Base-by-base conservation (phyloP, 2,329 filamentous ascomycete species). In the Phoma sp. region DNA sequence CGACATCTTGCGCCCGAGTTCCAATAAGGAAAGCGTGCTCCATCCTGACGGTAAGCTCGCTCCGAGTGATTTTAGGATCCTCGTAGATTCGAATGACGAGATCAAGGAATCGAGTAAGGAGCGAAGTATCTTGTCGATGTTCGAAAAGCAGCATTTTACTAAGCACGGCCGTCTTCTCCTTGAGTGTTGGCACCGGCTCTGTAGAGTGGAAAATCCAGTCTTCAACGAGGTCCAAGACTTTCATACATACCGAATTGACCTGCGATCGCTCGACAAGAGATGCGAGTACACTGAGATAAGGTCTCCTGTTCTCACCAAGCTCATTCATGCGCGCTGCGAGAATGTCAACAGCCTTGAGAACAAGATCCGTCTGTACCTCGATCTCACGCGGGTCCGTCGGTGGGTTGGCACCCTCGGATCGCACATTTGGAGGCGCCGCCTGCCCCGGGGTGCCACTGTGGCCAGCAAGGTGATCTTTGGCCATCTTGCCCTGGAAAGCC, bases 61-160 rank as follows among this genome's bases (percentile, higher is more conserved):
- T 97, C 29, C 93, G 85, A 1, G 93, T 92, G 60, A 99, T 95
- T 77, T 96, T 96, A 0, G 92, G 91, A 69, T 99, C 95, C 71
- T 99, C 96, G 73, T 99, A 99, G 56, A 99, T 97, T 43, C 93
- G 88, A 65, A 99, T 96, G 24, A 99, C 95, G 24, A 99, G 85
- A 62, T 98, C 91, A 55, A 99, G 82, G 79, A 98, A 99, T 71
- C 94, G 94, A 64, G 89, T 92, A 53, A 99, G 82, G 78, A 99
- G 88, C 0, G 89, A 92, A 29, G 88, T 85, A 71, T 98, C 94
- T 25, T 84, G 79, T 35, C 95, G 85, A 53, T 91, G 87, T 76
- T 99, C 95, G 65, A 99, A 99, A 0, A 93, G 88, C 15, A 98
- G 80, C 95, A 99, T 99, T 78, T 99, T 99, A 68, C 96, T 93